Evolutionary conservation across 805 yeast species (phyloP).

Genomic region (Debaryomyces tyrocola): DNA sequence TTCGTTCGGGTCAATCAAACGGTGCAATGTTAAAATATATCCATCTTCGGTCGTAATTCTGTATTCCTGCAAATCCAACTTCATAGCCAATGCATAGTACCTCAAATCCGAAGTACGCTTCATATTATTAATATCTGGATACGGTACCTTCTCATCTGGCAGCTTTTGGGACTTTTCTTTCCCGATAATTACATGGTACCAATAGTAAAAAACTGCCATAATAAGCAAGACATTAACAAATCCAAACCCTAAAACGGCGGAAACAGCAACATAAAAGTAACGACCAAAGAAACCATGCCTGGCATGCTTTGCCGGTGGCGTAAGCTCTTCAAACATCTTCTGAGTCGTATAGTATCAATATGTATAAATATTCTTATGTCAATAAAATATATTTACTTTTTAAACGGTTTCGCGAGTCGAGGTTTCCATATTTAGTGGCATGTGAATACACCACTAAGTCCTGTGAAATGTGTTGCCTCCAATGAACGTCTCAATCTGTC

Average conservation of each 20-base stretch:
- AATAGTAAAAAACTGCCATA: slow-evolving; percentile 32
- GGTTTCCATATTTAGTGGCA: too few species aligned
- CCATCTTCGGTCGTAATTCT: slow-evolving; percentile 78
- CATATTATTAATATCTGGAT: slow-evolving; percentile 32
- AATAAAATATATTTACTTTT: too few species aligned
- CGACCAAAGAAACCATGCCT: slow-evolving; percentile 21
- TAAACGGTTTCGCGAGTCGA: too few species aligned
- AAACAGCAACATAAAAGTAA: slow-evolving; percentile 18
- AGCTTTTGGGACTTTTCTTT: slow-evolving; percentile 29
- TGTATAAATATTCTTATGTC: too few species aligned
- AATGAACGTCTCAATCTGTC: too few species aligned
- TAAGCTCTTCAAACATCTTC: slow-evolving; percentile 19
- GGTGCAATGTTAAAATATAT: slow-evolving; percentile 63
- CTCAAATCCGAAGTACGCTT: slow-evolving; percentile 47
- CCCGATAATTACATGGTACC: slow-evolving; percentile 27
- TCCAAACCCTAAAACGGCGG: slow-evolving; percentile 27
- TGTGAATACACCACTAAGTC: too few species aligned
- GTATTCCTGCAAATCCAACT: slow-evolving; percentile 58
- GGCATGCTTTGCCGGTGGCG: slow-evolving; percentile 21
- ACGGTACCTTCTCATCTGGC: slow-evolving; percentile 26
- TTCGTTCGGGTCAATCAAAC: slow-evolving; percentile 53
- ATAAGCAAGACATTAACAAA: slow-evolving; percentile 24
- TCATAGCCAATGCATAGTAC: slow-evolving; percentile 66
- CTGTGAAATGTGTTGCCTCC: too few species aligned
- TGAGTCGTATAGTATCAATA: too few species aligned